Percentiles rank a stretch among this genome's conserved stretches.
These are phyloP conservation scores for Acer campestre DNA, from an alignment of 345 rosid species.

Conservation along the genomic window DNA sequence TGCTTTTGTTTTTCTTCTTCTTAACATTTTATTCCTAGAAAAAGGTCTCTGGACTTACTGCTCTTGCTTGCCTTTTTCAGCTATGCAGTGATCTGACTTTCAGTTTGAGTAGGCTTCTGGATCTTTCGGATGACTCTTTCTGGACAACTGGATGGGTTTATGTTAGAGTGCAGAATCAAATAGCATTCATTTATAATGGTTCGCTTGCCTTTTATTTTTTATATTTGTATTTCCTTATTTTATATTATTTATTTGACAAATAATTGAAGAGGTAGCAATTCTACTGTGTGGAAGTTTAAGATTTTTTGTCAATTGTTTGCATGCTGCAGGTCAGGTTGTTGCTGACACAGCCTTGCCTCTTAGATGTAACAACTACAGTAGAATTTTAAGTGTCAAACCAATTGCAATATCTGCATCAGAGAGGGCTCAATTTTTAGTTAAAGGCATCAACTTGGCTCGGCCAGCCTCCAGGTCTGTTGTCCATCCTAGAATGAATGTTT, in stretches of 20 bases:
- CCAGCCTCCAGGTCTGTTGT: constrained; percentile 66
- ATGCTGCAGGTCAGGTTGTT: constrained; percentile 79
- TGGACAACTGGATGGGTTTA: constrained; percentile 95
- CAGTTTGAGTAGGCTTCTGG: constrained; percentile 81
- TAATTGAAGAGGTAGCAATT: not conserved
- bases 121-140: constrained; percentile 69
- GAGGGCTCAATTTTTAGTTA: constrained; percentile 64
- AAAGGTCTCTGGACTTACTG: constrained; percentile 20
- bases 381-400: constrained; percentile 71
- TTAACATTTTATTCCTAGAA: constrained; percentile 13
- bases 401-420: constrained; percentile 70
- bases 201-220: constrained; percentile 29
- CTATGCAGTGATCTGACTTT: constrained; percentile 69
- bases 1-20: constrained; percentile 1
- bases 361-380: constrained; percentile 55
- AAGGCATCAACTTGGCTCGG: constrained; percentile 75
- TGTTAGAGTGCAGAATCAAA: constrained; percentile 71
- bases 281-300: constrained; percentile 19
- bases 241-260: not conserved
- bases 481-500: constrained; percentile 13
- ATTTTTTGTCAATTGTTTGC: constrained; percentile 16
- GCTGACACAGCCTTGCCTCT: constrained; percentile 69
- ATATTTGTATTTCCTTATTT: constrained; percentile 5
- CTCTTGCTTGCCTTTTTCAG: constrained; percentile 42
- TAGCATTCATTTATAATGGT: constrained; percentile 83